Evolutionary conservation across 2,329 filamentous ascomycete genomes (phyloP), one percentile per base, ranked within the genome.

Genomic region (Beauveria varroae): DNA sequence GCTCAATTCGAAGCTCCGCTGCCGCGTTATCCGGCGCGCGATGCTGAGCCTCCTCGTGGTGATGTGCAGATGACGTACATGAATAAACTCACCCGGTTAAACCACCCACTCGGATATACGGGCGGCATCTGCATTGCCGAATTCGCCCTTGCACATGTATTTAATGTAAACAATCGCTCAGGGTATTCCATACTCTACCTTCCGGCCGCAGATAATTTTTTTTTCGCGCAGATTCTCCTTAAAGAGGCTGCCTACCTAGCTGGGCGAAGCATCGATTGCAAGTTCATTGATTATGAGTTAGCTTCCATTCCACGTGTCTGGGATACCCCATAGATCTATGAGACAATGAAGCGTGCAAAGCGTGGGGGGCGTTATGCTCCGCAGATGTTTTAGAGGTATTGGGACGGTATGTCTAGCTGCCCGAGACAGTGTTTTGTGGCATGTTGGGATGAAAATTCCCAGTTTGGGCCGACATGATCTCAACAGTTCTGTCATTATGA

Each of bases 21-120:
- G 57, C 57, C 57, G 49, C 24, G 40, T 40, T 46, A 60, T n/a
- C 57, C 57, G 50, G 6, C 28, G 16, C 22, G 20, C 24, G 40
- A 54, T 49, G 57, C 49, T 51, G 41, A n/a, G 40, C 16, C 28
- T 30, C 16, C 40, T 30, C 22, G 10, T 18, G 10, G 24, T 54
- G 57, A 54, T 60, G 49, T n/a, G 9, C 40, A 9, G 2, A 57
- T 57, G 55, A 57, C 55, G 55, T 57, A 52, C 34, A 22, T 18
- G 24, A 51, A 7, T 30, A 18, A n/a, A 24, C 6, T n/a, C 12
- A 14, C 26, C 55, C 40, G 2, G n/a, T 43, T 44, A 18, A 26
- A 30, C 26, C 37, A 18, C 37, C 24, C 37, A 55, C 5, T 7
- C 51, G 37, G 34, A 18, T 26, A 54, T 16, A 22, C 12, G 16